Conservation (phyloP, 2,329 filamentous ascomycete genomes). For the Hysterium pulicare region DNA sequence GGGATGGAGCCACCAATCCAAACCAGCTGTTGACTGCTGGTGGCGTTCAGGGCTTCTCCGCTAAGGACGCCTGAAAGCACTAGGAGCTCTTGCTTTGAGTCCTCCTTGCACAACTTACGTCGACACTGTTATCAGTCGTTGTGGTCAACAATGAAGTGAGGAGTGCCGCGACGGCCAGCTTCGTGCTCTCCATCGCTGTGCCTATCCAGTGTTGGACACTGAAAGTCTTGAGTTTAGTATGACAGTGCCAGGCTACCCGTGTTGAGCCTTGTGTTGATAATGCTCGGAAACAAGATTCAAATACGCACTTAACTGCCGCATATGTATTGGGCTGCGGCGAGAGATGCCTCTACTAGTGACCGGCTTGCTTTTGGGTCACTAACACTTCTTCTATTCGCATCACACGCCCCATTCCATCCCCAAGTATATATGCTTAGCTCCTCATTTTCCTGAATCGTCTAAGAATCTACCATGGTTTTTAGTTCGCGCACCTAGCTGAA, state of each 20-base stretch:
- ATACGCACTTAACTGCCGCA: conserved; percentile 23
- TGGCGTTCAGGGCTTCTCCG: no score
- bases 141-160: no score
- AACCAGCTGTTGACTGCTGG: neutral
- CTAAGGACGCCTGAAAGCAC: no score
- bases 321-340: conserved; percentile 21
- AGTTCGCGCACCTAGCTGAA: no score
- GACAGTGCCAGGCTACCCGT: conserved; percentile 19
- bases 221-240: conserved; percentile 1
- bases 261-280: conserved; percentile 21
- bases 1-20: no score
- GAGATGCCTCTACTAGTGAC: conserved; percentile 23
- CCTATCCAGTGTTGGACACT: neutral
- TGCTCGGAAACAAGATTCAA: conserved; percentile 24
- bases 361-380: conserved; percentile 24
- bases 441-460: conserved; percentile 16
- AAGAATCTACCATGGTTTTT: neutral
- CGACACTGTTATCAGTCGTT: no score
- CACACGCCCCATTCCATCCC: conserved; percentile 20
- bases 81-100: no score
- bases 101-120: no score
- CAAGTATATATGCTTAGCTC: conserved; percentile 26
- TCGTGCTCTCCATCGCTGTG: neutral
- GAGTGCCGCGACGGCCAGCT: no score
- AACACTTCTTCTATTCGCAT: conserved; percentile 25